Evolutionary conservation across 257 asterid genomes (phyloP), one percentile per base, ranked within the genome.

Genomic region (Jasminum sambac): DNA sequence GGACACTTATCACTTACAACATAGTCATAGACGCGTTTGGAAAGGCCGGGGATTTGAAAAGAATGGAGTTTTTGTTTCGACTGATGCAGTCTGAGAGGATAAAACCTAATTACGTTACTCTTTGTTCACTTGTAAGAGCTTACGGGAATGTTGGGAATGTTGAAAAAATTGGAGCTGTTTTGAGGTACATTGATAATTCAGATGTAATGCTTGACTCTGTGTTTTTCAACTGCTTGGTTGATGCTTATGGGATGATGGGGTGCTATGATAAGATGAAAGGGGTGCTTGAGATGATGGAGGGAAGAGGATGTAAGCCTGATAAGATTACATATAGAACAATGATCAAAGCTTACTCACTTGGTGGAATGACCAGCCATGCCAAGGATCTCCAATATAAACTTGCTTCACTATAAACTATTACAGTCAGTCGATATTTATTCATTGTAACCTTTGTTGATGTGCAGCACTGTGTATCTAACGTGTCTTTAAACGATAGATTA

Each of bases 1-100:
- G 97, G 99, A 86, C 96, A 0, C 77, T 89, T 0, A 86, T 94
- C 67, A 94, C 99, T 6, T 94, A 89, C 82, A 94, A 91, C 58
- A 88, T 94, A n/a, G 76, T 91, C 60, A 91, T 91, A 34, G 99
- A 94, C 36, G 97, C 99, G 16, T 94, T 91, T 50, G 99, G 96
- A 14, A 81, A 89, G 76, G 97, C 88, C 7, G 92, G 95, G 4
- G 96, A 91, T 61, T 30, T 91, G 70, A 91, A 85, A 68, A 95
- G 88, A 77, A 89, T 89, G 91, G 97, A 94, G 39, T 89, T 83
- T 77, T 64, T 94, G 75, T 94, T 94, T 58, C 67, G 97, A 82
- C 84, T 94, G 44, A 94, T 94, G 99, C 97, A 85, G 66, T 89
- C 99, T 0, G 99, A 94, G 80, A 79, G 86, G 77, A 83, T 89